These are phyloP conservation scores for Rutstroemia sp. DNA, from an alignment of 2,329 filamentous ascomycete genomes.

Conservation along the genomic window DNA sequence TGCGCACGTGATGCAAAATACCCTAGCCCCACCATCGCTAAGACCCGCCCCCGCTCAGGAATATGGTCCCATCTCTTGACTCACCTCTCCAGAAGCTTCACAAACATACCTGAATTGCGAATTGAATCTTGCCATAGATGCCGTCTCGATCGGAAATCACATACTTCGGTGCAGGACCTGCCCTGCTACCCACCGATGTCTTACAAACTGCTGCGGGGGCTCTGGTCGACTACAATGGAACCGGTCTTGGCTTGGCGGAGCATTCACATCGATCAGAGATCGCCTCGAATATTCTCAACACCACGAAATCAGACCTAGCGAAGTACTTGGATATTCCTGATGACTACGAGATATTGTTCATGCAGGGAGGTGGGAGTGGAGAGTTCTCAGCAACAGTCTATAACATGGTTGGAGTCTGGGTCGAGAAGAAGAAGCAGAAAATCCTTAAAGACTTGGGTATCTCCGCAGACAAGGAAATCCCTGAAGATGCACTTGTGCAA, in stretches of 20 bases:
- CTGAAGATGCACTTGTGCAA: slow-evolving; percentile 49
- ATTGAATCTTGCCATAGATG: not conserved
- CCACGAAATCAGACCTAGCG: slow-evolving; percentile 67
- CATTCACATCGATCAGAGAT: slow-evolving; percentile 80
- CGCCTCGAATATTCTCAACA: slow-evolving; percentile 70
- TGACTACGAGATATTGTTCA: slow-evolving; percentile 82
- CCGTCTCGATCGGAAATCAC: slow-evolving; percentile 45
- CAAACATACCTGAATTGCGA: too few species aligned
- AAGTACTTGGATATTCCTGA: slow-evolving; percentile 74
- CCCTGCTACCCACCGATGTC: slow-evolving; percentile 74
- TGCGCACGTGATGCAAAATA: too few species aligned
- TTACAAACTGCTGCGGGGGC: slow-evolving; percentile 69
- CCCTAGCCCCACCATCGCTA: too few species aligned
- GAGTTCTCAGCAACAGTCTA: slow-evolving; percentile 80
- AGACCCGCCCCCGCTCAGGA: too few species aligned
- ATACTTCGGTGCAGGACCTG: slow-evolving; percentile 88
- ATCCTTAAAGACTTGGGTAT: slow-evolving; percentile 48
- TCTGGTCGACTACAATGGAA: slow-evolving; percentile 73
- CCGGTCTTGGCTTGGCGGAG: slow-evolving; percentile 80
- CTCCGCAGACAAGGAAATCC: slow-evolving; percentile 37
- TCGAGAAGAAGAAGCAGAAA: slow-evolving; percentile 56
- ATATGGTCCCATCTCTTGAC: too few species aligned
- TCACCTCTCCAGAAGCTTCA: too few species aligned
- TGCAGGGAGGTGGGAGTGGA: slow-evolving; percentile 80
- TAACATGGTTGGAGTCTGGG: slow-evolving; percentile 79